Conservation (phyloP, 352 stramenopile genomes). For the Globisporangium parvum region DNA sequence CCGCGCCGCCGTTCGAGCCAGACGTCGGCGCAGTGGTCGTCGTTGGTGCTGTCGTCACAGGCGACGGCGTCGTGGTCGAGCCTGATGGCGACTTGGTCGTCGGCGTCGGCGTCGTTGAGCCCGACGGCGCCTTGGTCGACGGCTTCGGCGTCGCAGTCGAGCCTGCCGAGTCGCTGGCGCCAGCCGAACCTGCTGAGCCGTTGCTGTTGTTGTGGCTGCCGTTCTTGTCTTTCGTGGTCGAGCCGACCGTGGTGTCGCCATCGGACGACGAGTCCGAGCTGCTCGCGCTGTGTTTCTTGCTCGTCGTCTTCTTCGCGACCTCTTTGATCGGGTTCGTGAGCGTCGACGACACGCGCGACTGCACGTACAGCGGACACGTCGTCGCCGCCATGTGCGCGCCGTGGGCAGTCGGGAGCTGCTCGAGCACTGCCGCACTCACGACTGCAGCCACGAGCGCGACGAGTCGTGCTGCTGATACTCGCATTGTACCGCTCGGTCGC, state of each 20-base stretch:
- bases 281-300: conserved; percentile 9
- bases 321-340: conserved; percentile 51
- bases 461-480: conserved; percentile 9
- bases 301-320: conserved; percentile 22
- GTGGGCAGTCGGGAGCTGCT: conserved; percentile 8
- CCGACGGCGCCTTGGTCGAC: not conserved
- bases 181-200: conserved; percentile 1
- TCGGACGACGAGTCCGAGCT: conserved; percentile 22
- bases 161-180: not conserved
- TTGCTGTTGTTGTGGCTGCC: conserved; percentile 6
- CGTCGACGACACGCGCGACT: conserved; percentile 52
- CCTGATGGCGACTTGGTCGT: conserved; percentile 3
- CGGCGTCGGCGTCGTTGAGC: conserved; percentile 1
- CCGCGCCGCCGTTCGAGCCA: not conserved
- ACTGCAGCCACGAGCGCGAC: conserved; percentile 18
- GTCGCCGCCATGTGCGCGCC: conserved; percentile 16
- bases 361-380: conserved; percentile 59
- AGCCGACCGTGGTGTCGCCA: conserved; percentile 11
- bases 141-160: conserved; percentile 8
- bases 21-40: conserved; percentile 1
- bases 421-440: conserved; percentile 15
- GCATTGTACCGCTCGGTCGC: not conserved
- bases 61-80: not conserved
- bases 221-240: conserved; percentile 6
- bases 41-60: not conserved